Evolutionary conservation across 1,284 basidiomycete species (phyloP).

Genomic region (Rhodotorula sp.): DNA sequence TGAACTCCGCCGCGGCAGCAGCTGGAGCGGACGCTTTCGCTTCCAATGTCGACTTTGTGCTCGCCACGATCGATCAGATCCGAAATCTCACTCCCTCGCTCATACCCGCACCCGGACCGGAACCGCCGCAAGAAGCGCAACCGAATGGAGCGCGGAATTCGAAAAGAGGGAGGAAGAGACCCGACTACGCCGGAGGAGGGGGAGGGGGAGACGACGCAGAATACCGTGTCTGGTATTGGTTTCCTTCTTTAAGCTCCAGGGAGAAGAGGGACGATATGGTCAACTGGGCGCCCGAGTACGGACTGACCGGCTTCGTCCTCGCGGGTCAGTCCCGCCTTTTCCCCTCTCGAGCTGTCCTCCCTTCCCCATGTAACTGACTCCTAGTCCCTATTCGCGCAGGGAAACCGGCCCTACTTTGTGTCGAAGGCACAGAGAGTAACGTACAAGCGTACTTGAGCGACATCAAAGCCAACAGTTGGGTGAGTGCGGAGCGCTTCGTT

Average conservation of each 20-base stretch:
- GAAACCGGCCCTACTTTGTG: slow-evolving; percentile 52
- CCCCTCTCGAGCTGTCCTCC: no score
- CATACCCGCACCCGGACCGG: slow-evolving; percentile 5
- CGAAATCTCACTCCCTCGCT: slow-evolving; percentile 1
- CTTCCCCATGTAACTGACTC: not conserved
- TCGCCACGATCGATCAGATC: slow-evolving; percentile 18
- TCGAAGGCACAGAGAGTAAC: slow-evolving; percentile 49
- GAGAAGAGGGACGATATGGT: slow-evolving; percentile 40
- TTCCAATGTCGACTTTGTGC: slow-evolving; percentile 16
- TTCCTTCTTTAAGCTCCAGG: slow-evolving; percentile 46
- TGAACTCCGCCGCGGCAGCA: slow-evolving; percentile 3
- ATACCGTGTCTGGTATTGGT: slow-evolving; percentile 30
- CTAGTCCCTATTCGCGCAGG: slow-evolving; percentile 41
- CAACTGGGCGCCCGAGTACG: slow-evolving; percentile 48
- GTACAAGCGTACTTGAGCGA: slow-evolving; percentile 51
- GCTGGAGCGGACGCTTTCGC: not conserved
- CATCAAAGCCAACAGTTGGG: slow-evolving; percentile 53
- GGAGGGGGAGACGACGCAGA: slow-evolving; percentile 17
- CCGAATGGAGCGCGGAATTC: not conserved
- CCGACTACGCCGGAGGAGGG: not conserved
- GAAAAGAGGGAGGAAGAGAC: not conserved
- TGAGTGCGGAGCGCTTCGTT: not conserved
- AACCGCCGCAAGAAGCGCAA: not conserved
- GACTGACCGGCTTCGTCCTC: slow-evolving; percentile 51
- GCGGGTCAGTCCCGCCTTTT: slow-evolving; percentile 20